Percentiles rank a stretch among this genome's conserved stretches.
These are phyloP conservation scores for Annulohypoxylon moriforme DNA, from an alignment of 495 filamentous ascomycete genomes.

Conservation along the genomic window DNA sequence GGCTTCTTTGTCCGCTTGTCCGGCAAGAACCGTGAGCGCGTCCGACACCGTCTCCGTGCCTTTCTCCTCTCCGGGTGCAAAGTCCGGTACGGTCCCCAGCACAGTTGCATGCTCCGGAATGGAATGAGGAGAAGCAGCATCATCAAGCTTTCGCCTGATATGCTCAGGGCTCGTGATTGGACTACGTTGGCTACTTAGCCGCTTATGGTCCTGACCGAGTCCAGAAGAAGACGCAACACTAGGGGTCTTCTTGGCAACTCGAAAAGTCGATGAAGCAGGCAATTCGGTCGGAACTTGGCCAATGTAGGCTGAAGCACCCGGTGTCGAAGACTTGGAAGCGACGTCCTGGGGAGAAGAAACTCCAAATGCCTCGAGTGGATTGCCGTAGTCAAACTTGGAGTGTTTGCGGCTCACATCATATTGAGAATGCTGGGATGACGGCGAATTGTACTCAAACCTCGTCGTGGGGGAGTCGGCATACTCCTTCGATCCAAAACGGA, in stretches of 20 bases:
- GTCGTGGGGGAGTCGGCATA: constrained; percentile 49
- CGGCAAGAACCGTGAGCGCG: constrained; percentile 74
- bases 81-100: constrained; percentile 2
- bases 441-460: constrained; percentile 54
- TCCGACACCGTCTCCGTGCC: constrained; percentile 75
- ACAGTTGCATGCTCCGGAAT: constrained; percentile 22
- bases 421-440: constrained; percentile 53
- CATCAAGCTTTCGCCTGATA: constrained; percentile 56
- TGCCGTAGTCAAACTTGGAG: constrained; percentile 45
- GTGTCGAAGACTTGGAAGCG: constrained; percentile 57
- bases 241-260: constrained; percentile 54
- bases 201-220: constrained; percentile 53
- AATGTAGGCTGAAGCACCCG: constrained; percentile 45
- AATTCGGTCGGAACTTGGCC: constrained; percentile 43
- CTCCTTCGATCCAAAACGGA: constrained; percentile 51
- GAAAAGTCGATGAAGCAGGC: constrained; percentile 45
- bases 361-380: constrained; percentile 50
- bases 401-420: constrained; percentile 42
- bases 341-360: constrained; percentile 51
- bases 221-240: constrained; percentile 46
- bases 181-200: constrained; percentile 53
- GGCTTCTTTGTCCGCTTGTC: constrained; percentile 74
- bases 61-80: constrained; percentile 42
- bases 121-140: constrained; percentile 38
- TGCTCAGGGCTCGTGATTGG: constrained; percentile 57